phyloP scores from a whole-genome alignment of 1,139 yeast species.

The Pichia norvegensis region DNA sequence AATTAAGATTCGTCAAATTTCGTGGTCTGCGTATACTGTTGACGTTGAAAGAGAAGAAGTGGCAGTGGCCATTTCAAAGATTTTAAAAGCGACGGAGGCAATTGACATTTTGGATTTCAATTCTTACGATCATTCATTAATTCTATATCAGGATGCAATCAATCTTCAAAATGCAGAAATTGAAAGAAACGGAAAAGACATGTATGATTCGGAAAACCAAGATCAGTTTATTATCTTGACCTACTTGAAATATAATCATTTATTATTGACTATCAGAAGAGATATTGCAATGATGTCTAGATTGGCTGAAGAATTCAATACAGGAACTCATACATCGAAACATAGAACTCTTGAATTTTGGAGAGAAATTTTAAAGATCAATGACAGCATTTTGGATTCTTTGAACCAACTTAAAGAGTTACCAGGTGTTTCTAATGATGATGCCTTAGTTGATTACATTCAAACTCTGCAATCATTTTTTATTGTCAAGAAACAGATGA shows the following conservation, averaged over 20 bases:
- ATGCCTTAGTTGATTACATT: conserved; percentile 51
- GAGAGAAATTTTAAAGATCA: conserved; percentile 44
- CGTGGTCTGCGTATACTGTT: conserved; percentile 76
- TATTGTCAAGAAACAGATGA: conserved; percentile 35
- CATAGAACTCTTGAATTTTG: conserved; percentile 30
- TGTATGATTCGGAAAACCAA: conserved; percentile 49
- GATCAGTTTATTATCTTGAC: conserved; percentile 70
- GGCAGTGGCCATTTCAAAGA: conserved; percentile 48
- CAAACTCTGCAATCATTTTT: conserved; percentile 43
- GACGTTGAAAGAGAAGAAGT: conserved; percentile 62
- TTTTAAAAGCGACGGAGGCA: conserved; percentile 22
- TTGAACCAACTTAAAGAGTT: conserved; percentile 59
- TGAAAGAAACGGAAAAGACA: conserved; percentile 36
- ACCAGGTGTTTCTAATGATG: conserved; percentile 90
- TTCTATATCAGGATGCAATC: conserved; percentile 51
- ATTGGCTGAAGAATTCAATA: conserved; percentile 9
- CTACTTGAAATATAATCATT: conserved; percentile 60
- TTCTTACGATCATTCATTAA: conserved; percentile 40
- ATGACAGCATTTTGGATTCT: conserved; percentile 41
- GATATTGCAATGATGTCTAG: conserved; percentile 45
- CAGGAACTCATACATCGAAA: conserved; percentile 20
- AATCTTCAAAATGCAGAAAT: conserved; percentile 45
- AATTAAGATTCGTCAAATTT: conserved; percentile 33
- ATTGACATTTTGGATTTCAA: conserved; percentile 25
- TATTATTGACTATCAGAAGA: conserved; percentile 63